Percentiles rank a stretch among this genome's conserved stretches.
These are phyloP conservation scores for Mitragyna speciosa DNA, from an alignment of 257 asterid genomes.

Conservation along the genomic window DNA sequence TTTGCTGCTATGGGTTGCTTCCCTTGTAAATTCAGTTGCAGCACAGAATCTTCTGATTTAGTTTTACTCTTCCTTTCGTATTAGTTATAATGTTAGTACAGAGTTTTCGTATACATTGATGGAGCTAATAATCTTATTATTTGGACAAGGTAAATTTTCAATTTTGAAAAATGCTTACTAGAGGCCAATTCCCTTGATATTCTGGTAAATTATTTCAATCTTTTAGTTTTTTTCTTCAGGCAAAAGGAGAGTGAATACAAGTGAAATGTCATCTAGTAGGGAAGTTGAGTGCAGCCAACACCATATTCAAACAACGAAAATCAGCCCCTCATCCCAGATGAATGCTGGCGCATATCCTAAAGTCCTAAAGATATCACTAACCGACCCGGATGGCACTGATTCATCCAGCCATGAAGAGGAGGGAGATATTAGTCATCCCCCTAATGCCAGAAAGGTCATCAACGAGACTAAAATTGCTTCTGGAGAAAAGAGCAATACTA, in stretches of 20 bases:
- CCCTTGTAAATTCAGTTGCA: background rate
- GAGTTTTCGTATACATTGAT: background rate
- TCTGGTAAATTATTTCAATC: background rate
- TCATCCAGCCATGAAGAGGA: constrained; percentile 27
- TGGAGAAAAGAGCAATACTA: background rate
- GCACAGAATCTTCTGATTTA: background rate
- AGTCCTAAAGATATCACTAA: constrained; percentile 40
- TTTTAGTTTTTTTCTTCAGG: background rate
- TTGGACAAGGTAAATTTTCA: background rate
- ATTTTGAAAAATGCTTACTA: background rate
- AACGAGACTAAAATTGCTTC: constrained; percentile 33
- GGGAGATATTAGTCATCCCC: background rate
- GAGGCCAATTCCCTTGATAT: background rate
- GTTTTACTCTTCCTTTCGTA: background rate
- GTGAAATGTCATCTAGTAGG: background rate
- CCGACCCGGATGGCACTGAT: constrained; percentile 74
- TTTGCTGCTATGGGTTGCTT: background rate
- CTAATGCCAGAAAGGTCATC: constrained; percentile 44
- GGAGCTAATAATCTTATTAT: background rate
- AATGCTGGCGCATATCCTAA: background rate
- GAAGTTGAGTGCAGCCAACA: background rate
- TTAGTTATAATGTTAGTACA: background rate
- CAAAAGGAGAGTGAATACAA: background rate
- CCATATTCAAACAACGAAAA: background rate
- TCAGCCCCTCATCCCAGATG: background rate